Percentiles rank a stretch among this genome's conserved stretches.
Conservation (phyloP, 176 grass and related monocot species). For the Ampelocalamus luodianensis region DNA sequence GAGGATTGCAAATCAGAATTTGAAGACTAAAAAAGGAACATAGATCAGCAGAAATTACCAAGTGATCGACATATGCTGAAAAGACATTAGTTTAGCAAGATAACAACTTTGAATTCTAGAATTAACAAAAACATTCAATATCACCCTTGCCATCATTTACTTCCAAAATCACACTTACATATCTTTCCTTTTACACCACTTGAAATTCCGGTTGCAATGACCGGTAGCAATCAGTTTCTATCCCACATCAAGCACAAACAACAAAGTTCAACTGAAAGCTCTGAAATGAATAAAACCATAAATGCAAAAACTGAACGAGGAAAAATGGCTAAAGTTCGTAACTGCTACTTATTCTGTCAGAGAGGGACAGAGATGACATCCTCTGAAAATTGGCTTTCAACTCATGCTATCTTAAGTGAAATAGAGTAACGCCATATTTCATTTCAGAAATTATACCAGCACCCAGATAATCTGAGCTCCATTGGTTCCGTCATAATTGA, state of each 20-base stretch:
- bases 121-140: background rate
- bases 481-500: constrained; percentile 12
- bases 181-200: constrained; percentile 17
- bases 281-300: background rate
- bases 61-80: constrained; percentile 3
- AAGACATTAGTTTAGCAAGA: constrained; percentile 10
- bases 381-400: background rate
- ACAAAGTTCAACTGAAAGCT: constrained; percentile 1
- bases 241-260: constrained; percentile 10
- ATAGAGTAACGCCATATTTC: background rate
- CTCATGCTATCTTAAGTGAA: background rate
- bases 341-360: background rate
- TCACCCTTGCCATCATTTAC: background rate
- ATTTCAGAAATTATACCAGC: background rate
- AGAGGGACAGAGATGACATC: background rate
- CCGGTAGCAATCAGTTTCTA: background rate
- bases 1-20: constrained; percentile 4
- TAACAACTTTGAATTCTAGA: background rate
- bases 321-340: background rate
- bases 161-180: background rate
- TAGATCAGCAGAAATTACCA: background rate
- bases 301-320: constrained; percentile 24
- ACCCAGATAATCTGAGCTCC: background rate
- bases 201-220: constrained; percentile 7
- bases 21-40: background rate